Conservation (phyloP, 495 filamentous ascomycete genomes). For the Aspergillus haitiensis region DNA sequence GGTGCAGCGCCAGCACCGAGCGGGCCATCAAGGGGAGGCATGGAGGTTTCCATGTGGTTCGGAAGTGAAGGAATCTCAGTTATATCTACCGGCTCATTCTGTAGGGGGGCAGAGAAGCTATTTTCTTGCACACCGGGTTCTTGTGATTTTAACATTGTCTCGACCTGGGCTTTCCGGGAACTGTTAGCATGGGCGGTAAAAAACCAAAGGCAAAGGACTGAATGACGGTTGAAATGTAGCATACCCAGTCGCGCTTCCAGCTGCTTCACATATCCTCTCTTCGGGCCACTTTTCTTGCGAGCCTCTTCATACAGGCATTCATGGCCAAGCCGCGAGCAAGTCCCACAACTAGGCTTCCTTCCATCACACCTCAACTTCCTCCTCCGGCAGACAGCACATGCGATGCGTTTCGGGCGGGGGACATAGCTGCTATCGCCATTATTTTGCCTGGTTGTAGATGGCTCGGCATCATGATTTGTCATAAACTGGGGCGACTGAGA, state of each 20-base stretch:
- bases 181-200: slow-evolving; percentile 22
- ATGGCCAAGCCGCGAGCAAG: slow-evolving; percentile 85
- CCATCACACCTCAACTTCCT: slow-evolving; percentile 83
- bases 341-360: slow-evolving; percentile 80
- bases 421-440: slow-evolving; percentile 60
- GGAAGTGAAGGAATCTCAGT: slow-evolving; percentile 31
- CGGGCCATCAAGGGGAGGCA: slow-evolving; percentile 26
- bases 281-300: slow-evolving; percentile 95
- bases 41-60: slow-evolving; percentile 25
- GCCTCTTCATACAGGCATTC: slow-evolving; percentile 95
- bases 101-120: slow-evolving; percentile 27
- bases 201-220: neutral
- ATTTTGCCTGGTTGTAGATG: slow-evolving; percentile 34
- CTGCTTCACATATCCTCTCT: slow-evolving; percentile 97
- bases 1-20: slow-evolving; percentile 30
- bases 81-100: slow-evolving; percentile 28
- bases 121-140: slow-evolving; percentile 31
- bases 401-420: slow-evolving; percentile 87
- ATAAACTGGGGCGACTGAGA: slow-evolving; percentile 25
- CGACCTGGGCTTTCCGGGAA: slow-evolving; percentile 75
- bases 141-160: slow-evolving; percentile 79
- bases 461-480: slow-evolving; percentile 32
- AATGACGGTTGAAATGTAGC: slow-evolving; percentile 14
- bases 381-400: slow-evolving; percentile 94
- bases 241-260: slow-evolving; percentile 90